Evolutionary conservation across 257 asterid genomes (phyloP).

Genomic region (Echium plantagineum): DNA sequence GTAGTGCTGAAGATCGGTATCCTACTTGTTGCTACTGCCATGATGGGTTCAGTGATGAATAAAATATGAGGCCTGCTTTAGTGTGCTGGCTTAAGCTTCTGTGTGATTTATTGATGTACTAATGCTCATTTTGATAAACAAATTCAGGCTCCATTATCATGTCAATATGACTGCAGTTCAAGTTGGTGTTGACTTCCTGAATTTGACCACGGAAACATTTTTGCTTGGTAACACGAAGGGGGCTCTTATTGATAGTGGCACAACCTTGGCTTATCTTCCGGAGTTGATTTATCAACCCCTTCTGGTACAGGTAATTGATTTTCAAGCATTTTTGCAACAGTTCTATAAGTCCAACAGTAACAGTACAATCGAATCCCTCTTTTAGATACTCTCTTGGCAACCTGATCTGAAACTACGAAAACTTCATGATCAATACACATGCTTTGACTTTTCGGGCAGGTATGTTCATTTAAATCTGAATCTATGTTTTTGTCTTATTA

Average conservation of each 20-base stretch:
- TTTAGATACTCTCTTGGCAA: constrained; percentile 88
- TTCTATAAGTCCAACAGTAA: background rate
- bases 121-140: constrained; percentile 1
- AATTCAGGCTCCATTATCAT: constrained; percentile 86
- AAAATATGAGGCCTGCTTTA: background rate
- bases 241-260: constrained; percentile 94
- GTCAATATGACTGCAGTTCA: constrained; percentile 92
- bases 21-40: no score
- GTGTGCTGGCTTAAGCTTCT: background rate
- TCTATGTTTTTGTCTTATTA: background rate
- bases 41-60: no score
- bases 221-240: constrained; percentile 54
- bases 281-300: constrained; percentile 63
- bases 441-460: constrained; percentile 92
- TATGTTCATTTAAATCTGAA: constrained; percentile 17
- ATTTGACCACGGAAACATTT: constrained; percentile 51
- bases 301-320: constrained; percentile 50
- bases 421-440: constrained; percentile 77
- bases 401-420: constrained; percentile 53
- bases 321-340: background rate
- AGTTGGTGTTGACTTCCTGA: constrained; percentile 58
- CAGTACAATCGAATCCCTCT: constrained; percentile 13
- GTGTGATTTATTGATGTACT: background rate
- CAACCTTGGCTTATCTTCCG: constrained; percentile 95
- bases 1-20: no score